Evolutionary conservation across 2,329 filamentous ascomycete species (phyloP).

Genomic region (Graphiopsis chlorocephala): DNA sequence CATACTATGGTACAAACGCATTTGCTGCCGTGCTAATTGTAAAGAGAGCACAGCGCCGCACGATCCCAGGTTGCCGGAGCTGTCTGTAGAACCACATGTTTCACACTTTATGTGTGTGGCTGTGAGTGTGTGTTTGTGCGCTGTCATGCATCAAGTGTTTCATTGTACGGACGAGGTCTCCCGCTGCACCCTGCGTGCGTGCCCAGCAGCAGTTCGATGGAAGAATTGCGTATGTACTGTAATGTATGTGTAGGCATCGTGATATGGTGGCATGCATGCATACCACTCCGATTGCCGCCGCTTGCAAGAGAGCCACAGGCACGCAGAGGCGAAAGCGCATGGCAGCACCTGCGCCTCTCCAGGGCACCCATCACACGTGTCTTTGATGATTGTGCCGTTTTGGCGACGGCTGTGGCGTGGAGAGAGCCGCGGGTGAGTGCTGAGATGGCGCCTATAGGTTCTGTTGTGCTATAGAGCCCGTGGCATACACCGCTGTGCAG

Average conservation of each 20-base stretch:
- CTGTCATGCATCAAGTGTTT: constrained; percentile 1
- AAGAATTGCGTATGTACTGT: neutral
- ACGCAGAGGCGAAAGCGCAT: neutral
- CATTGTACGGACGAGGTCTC: neutral
- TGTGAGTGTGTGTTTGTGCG: neutral
- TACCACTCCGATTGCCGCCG: neutral
- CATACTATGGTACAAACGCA: neutral
- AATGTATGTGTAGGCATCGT: neutral
- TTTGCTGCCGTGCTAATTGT: neutral
- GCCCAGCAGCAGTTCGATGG: neutral
- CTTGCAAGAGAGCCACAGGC: neutral
- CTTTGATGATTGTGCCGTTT: constrained; percentile 7
- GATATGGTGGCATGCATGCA: neutral
- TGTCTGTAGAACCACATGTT: constrained; percentile 15
- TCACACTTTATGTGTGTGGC: neutral
- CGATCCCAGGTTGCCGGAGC: constrained; percentile 14
- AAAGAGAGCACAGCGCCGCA: constrained; percentile 9
- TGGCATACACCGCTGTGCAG: constrained; percentile 2
- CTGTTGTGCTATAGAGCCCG: neutral
- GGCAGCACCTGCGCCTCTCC: neutral
- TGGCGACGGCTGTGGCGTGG: constrained; percentile 8
- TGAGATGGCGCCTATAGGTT: constrained; percentile 7
- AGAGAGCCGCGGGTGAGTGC: constrained; percentile 4
- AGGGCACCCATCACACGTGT: constrained; percentile 4
- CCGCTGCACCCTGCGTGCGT: neutral